Base-by-base conservation (phyloP, 179 eudicot species). In the Carnegiea gigantea region DNA sequence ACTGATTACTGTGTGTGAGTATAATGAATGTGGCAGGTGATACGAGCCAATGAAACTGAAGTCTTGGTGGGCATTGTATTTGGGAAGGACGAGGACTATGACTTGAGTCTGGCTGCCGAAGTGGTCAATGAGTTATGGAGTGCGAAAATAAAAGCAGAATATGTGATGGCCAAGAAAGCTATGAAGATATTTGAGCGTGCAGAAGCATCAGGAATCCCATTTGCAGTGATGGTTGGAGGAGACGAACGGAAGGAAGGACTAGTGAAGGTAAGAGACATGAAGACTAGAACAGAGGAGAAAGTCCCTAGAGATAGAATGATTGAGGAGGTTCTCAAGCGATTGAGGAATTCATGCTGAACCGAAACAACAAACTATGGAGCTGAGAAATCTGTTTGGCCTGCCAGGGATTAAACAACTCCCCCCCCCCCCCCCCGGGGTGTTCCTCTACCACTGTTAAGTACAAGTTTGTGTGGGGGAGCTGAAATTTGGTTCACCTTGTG, bases 1-100 rank as follows among this genome's bases (percentile, higher is more conserved):
- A 68, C 43, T 43, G 30, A 81, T 77, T 44, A 79, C 68, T 64
- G 77, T 12, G 14, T 72, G 36, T 24, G 46, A 38, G 65, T 79
- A 14, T 46, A 38, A 57, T 60, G 62, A 26, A 49, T 76, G 24
- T 86, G 85, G 60, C 90, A 96, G 99, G 90, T 84, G 70, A 84
- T 88, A 9, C 90, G 98, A 78, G 94, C 98, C 43, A 90, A 89
- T 62, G 95, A 95, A 86, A 95, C 98, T 79, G 92, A 95, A 83
- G 98, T 93, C 53, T 88, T 92, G 80, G 98, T 95, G 72, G 87
- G 93, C 85, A 73, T 95, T 64, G 79, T 95, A 40, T 40, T 40
- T 40, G 44, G 44, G 44, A 40, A 40, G 44, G 44, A 40, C 44
- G 44, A 40, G 60, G 92, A 89, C 21, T 94, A 93, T 77, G 95